Evolutionary conservation across 495 filamentous ascomycete species (phyloP).

Genomic region (Annulohypoxylon maeteangense): DNA sequence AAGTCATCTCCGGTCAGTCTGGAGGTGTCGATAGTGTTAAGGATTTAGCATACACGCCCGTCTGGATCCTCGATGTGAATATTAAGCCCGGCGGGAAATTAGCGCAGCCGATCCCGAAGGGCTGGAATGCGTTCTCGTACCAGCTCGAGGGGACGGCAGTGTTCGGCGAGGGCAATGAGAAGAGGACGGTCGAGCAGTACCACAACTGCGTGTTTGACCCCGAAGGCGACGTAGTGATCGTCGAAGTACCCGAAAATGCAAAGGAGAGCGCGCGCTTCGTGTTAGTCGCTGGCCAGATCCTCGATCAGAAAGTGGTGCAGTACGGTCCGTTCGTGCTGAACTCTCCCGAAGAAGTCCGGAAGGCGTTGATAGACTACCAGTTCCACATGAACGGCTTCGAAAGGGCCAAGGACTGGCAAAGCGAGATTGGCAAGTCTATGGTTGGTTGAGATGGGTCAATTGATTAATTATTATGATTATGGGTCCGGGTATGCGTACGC

Average conservation of each 20-base stretch:
- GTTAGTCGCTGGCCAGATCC: conserved; percentile 83
- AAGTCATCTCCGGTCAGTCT: conserved; percentile 87
- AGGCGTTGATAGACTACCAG: conserved; percentile 91
- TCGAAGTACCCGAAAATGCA: conserved; percentile 74
- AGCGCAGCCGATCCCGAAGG: conserved; percentile 75
- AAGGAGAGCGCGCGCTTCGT: conserved; percentile 76
- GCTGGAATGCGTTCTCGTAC: conserved; percentile 94
- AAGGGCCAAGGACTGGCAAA: conserved; percentile 81
- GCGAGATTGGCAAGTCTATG: conserved; percentile 88
- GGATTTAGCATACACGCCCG: conserved; percentile 93
- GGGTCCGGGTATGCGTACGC: too few relatives aligned
- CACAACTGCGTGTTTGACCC: conserved; percentile 93
- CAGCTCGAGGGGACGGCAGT: conserved; percentile 74
- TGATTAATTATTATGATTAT: too few relatives aligned
- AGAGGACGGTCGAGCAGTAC: conserved; percentile 71
- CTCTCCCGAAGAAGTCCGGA: conserved; percentile 83
- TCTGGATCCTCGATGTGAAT: conserved; percentile 91
- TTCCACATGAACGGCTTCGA: conserved; percentile 90
- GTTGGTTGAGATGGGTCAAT: conserved; percentile 33
- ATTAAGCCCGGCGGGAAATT: conserved; percentile 81
- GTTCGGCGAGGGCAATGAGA: conserved; percentile 70
- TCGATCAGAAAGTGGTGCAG: conserved; percentile 94
- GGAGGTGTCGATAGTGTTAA: conserved; percentile 86
- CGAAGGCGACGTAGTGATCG: conserved; percentile 76
- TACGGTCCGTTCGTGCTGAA: conserved; percentile 95